Conservation (phyloP, 2,329 filamentous ascomycete genomes). For the Paecilomyces variotii region DNA sequence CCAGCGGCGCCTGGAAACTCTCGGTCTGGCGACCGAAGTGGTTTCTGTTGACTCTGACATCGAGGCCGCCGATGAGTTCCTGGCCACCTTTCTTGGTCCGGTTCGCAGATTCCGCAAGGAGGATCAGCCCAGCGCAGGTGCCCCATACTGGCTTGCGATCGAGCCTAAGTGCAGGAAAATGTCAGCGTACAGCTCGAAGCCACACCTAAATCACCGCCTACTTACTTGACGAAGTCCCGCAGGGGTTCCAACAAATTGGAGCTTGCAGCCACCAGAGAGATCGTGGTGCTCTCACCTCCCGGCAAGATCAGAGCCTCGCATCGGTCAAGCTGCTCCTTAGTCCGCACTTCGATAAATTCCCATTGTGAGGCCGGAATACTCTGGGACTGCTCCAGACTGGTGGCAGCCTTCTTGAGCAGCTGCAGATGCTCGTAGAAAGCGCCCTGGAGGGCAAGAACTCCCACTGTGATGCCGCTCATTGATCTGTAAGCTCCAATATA, state of each 20-base stretch:
- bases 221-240: constrained; percentile 82
- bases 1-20: constrained; percentile 71
- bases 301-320: constrained; percentile 86
- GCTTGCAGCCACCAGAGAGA: constrained; percentile 77
- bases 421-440: constrained; percentile 84
- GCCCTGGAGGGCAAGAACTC: constrained; percentile 74
- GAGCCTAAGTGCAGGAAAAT: constrained; percentile 43
- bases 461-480: constrained; percentile 43
- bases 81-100: constrained; percentile 85
- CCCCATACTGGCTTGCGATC: constrained; percentile 83
- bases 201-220: constrained; percentile 7
- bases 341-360: constrained; percentile 72
- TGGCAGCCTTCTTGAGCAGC: constrained; percentile 62
- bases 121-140: constrained; percentile 88
- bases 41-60: constrained; percentile 85
- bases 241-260: constrained; percentile 77
- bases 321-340: constrained; percentile 55
- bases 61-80: constrained; percentile 83
- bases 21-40: constrained; percentile 92
- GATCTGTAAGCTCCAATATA: not conserved
- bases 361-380: constrained; percentile 33
- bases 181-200: constrained; percentile 5
- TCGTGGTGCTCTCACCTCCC: constrained; percentile 90
- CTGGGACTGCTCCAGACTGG: constrained; percentile 30
- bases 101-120: constrained; percentile 81